These are phyloP conservation scores for Eucalyptus paniculata DNA, from an alignment of 345 rosid genomes.

Conservation along the genomic window DNA sequence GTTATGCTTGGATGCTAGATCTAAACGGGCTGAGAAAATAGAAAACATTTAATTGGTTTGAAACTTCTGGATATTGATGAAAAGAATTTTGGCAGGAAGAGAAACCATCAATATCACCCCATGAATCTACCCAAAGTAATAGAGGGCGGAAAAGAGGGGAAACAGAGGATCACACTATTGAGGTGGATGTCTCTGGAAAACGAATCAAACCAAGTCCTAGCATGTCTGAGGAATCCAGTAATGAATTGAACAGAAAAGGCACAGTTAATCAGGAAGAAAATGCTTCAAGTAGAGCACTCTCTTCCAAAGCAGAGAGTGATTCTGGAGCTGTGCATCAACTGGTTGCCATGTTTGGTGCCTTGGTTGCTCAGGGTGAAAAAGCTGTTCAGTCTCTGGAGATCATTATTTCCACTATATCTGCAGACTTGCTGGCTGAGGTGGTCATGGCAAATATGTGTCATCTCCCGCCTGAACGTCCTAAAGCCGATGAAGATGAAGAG, in stretches of 20 bases:
- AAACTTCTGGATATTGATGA: constrained; percentile 4
- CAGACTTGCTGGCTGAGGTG: constrained; percentile 93
- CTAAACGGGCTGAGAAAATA: neutral
- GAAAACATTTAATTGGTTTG: neutral
- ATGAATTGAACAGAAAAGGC: constrained; percentile 25
- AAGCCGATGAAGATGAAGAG: constrained; percentile 48
- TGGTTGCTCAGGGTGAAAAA: constrained; percentile 96
- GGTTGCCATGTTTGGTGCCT: constrained; percentile 82
- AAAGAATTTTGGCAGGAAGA: constrained; percentile 39
- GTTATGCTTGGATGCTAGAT: neutral
- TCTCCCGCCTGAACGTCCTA: constrained; percentile 36
- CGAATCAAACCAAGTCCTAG: constrained; percentile 50
- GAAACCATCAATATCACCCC: constrained; percentile 9
- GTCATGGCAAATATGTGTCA: constrained; percentile 92
- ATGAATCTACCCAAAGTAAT: constrained; percentile 22
- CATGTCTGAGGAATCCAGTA: constrained; percentile 47
- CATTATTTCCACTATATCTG: constrained; percentile 87
- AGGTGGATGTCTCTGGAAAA: constrained; percentile 44
- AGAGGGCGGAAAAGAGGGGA: constrained; percentile 63
- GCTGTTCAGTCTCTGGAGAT: constrained; percentile 78
- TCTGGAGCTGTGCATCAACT: constrained; percentile 86
- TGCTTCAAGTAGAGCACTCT: constrained; percentile 23
- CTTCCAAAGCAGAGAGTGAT: constrained; percentile 31
- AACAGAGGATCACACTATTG: constrained; percentile 31
- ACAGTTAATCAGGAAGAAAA: constrained; percentile 27